Conservation (phyloP, 441 rosid genomes). For the Gossypium trilobum region DNA sequence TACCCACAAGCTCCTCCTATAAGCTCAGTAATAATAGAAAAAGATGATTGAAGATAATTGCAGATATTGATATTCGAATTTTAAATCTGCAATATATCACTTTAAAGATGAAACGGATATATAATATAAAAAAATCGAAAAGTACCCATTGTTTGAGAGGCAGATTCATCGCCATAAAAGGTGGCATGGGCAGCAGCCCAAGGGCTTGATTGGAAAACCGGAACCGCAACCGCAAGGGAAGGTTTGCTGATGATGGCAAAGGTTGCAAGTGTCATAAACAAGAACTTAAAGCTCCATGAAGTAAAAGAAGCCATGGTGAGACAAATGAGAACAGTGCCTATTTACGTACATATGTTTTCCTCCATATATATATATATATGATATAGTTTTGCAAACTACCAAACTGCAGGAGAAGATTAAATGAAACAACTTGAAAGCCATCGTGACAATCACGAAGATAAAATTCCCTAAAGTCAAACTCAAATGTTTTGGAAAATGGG, state of each 20-base stretch:
- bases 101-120: not conserved
- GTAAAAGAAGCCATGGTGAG: conserved; percentile 29
- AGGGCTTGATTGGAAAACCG: conserved; percentile 34
- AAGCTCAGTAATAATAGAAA: not conserved
- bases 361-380: too few relatives aligned
- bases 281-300: conserved; percentile 33
- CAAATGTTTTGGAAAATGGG: not conserved
- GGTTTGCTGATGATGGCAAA: conserved; percentile 23
- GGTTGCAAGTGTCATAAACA: conserved; percentile 14
- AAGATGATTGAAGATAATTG: too few relatives aligned
- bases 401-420: not conserved
- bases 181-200: conserved; percentile 73
- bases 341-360: conserved; percentile 20
- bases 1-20: conserved; percentile 89
- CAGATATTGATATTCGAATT: not conserved
- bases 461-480: not conserved
- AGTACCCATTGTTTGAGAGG: conserved; percentile 60
- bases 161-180: conserved; percentile 79
- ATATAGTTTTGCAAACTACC: not conserved
- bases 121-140: not conserved
- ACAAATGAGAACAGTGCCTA: conserved; percentile 13
- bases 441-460: not conserved
- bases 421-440: not conserved
- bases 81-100: not conserved
- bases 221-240: conserved; percentile 18